phyloP scores from a whole-genome alignment of 441 rosid species.

The Croton setiger region DNA sequence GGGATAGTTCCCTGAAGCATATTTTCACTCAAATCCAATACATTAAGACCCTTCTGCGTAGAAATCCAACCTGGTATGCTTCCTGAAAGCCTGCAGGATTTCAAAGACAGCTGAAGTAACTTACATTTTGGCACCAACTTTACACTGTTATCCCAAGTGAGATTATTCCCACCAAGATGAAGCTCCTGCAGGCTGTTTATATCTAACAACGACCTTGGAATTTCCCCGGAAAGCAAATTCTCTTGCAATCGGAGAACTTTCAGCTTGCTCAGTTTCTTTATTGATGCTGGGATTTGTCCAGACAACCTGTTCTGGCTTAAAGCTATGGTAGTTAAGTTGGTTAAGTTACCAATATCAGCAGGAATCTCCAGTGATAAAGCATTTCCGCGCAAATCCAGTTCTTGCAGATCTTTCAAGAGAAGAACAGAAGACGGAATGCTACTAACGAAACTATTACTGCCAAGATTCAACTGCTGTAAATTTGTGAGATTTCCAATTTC shows the following conservation, averaged over 20 bases:
- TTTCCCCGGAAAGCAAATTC: slow-evolving; percentile 26
- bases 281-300: slow-evolving; percentile 28
- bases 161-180: slow-evolving; percentile 31
- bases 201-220: slow-evolving; percentile 36
- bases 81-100: slow-evolving; percentile 27
- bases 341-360: slow-evolving; percentile 27
- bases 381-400: slow-evolving; percentile 29
- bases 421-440: slow-evolving; percentile 25
- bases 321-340: slow-evolving; percentile 23
- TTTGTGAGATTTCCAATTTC: slow-evolving; percentile 30
- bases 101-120: slow-evolving; percentile 27
- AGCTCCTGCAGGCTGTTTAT: slow-evolving; percentile 24
- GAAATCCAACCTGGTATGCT: slow-evolving; percentile 33
- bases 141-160: slow-evolving; percentile 26
- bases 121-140: slow-evolving; percentile 25
- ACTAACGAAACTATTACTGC: slow-evolving; percentile 21
- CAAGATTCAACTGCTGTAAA: slow-evolving; percentile 25
- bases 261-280: slow-evolving; percentile 24
- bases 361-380: slow-evolving; percentile 30
- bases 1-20: slow-evolving; percentile 31
- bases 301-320: slow-evolving; percentile 28
- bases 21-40: slow-evolving; percentile 36
- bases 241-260: slow-evolving; percentile 24
- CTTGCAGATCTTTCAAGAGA: slow-evolving; percentile 18
- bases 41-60: slow-evolving; percentile 21